Percentiles rank a stretch among this genome's conserved stretches.
Conservation (phyloP, 495 filamentous ascomycete genomes). For the Xylaria venustula region DNA sequence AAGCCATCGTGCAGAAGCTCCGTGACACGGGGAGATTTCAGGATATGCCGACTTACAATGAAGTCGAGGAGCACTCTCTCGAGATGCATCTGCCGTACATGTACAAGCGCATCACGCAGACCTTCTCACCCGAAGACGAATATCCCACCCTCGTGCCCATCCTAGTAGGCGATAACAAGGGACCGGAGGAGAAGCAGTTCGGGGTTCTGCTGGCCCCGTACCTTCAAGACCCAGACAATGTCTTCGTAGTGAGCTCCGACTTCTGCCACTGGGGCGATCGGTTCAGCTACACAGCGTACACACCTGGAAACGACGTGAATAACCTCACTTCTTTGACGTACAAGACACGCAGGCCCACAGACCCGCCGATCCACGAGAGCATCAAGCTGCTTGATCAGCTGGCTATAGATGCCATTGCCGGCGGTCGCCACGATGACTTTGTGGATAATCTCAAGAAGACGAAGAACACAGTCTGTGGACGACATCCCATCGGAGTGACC, state of each 20-base stretch:
- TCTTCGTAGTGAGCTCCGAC: slow-evolving; percentile 88
- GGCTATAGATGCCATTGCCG: slow-evolving; percentile 80
- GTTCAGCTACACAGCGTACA: slow-evolving; percentile 84
- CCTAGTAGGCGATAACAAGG: slow-evolving; percentile 75
- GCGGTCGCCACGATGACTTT: slow-evolving; percentile 68
- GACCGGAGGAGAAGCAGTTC: slow-evolving; percentile 63
- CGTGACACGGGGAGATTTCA: slow-evolving; percentile 63
- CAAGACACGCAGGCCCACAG: slow-evolving; percentile 29
- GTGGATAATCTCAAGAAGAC: slow-evolving; percentile 66
- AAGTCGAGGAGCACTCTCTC: slow-evolving; percentile 90
- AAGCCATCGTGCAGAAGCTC: slow-evolving; percentile 61
- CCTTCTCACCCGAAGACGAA: slow-evolving; percentile 42
- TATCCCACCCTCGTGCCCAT: slow-evolving; percentile 83
- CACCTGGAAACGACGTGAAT: slow-evolving; percentile 45
- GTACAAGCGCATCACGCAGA: slow-evolving; percentile 73
- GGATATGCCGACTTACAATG: slow-evolving; percentile 66
- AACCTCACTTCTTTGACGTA: slow-evolving; percentile 20
- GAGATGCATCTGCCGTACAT: slow-evolving; percentile 97
- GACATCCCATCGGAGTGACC: slow-evolving; percentile 92
- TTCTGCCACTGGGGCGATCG: slow-evolving; percentile 95
- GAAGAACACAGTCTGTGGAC: slow-evolving; percentile 89
- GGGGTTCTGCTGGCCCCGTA: slow-evolving; percentile 76
- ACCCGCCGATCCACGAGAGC: slow-evolving; percentile 75
- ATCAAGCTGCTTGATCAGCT: slow-evolving; percentile 78
- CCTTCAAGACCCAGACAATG: slow-evolving; percentile 69